Base-by-base conservation (phyloP, 441 rosid genomes). In the Aleurites moluccanus region DNA sequence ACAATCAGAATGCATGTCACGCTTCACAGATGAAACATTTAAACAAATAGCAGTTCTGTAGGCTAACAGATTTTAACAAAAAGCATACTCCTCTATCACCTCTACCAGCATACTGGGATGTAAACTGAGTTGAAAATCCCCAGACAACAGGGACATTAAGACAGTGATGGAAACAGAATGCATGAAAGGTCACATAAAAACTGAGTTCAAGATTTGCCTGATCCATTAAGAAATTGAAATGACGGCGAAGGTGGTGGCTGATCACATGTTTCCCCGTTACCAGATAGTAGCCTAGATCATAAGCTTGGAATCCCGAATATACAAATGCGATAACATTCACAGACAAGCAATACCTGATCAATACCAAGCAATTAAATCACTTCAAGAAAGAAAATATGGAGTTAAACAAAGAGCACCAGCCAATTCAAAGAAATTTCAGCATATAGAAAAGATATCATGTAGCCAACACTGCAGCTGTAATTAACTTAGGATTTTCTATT, bases 201-300 rank as follows among this genome's bases (percentile, higher is more conserved):
- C 16, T 57, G 27, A 38, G 55, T 27, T 25, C 6, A 23, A 64
- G 33, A 82, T 88, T 88, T 78, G 83, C 99, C 90, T 96, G 99
- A 86, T 96, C 99, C 88, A 93, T 88, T 79, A 90, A 88, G 88
- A 96, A 93, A 73, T 83, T 86, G 40, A 93, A 82, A 52, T 84
- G 74, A 53, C 75, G 79, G n/a, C 86, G 88, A 45, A 88, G 79
- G 49, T 84, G 83, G 77, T 83, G 82, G 62, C 75, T 81, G 38
- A 88, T 82, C 73, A 87, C 73, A 80, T 89, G 91, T 77, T 74
- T 87, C 56, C 87, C 86, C 0, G 81, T 85, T 35, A 75, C 83
- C 18, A 88, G 45, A 80, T 85, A 78, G 87, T 86, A 85, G 74
- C 86, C 86, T 47, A 88, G 74, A 78, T 87, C 93, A 82, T 76